Evolutionary conservation across 495 filamentous ascomycete genomes (phyloP).

Genomic region (Extremus antarcticus): DNA sequence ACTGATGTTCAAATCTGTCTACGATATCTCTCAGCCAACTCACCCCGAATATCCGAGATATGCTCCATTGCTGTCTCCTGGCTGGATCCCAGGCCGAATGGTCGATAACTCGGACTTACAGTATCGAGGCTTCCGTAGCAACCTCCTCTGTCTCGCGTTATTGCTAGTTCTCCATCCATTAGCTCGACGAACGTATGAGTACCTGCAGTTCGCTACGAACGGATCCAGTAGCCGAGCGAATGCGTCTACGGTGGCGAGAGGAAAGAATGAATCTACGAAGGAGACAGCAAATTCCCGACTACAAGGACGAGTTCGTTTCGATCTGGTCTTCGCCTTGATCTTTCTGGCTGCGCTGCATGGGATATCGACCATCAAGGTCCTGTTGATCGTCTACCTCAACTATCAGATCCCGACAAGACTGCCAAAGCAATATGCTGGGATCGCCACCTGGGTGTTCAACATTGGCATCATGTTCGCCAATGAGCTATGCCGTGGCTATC

Average conservation of each 20-base stretch:
- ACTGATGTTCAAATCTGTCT: constrained; percentile 81
- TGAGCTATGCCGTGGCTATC: constrained; percentile 72
- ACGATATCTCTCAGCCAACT: constrained; percentile 74
- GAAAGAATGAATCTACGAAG: constrained; percentile 29
- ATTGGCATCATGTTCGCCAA: constrained; percentile 79
- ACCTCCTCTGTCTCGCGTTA: constrained; percentile 66
- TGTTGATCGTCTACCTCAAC: constrained; percentile 70
- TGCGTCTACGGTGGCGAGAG: constrained; percentile 4
- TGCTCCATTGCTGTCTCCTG: constrained; percentile 56
- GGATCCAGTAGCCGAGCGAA: neutral
- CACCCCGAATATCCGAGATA: constrained; percentile 74
- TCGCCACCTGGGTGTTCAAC: constrained; percentile 90
- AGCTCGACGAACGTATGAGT: constrained; percentile 59
- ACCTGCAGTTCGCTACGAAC: constrained; percentile 21
- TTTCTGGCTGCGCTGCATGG: constrained; percentile 77
- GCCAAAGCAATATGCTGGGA: constrained; percentile 55
- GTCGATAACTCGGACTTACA: constrained; percentile 88
- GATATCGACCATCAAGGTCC: constrained; percentile 69
- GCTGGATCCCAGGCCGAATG: constrained; percentile 92
- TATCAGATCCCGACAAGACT: constrained; percentile 62
- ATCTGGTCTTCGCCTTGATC: constrained; percentile 68
- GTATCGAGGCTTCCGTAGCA: constrained; percentile 75
- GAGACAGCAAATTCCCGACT: constrained; percentile 53
- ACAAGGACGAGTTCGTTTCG: constrained; percentile 70
- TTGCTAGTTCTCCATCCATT: constrained; percentile 69